Percentiles rank a stretch among this genome's conserved stretches.
Evolutionary conservation across 1,284 basidiomycete genomes (phyloP).

Genomic region (Marasmius sp.): DNA sequence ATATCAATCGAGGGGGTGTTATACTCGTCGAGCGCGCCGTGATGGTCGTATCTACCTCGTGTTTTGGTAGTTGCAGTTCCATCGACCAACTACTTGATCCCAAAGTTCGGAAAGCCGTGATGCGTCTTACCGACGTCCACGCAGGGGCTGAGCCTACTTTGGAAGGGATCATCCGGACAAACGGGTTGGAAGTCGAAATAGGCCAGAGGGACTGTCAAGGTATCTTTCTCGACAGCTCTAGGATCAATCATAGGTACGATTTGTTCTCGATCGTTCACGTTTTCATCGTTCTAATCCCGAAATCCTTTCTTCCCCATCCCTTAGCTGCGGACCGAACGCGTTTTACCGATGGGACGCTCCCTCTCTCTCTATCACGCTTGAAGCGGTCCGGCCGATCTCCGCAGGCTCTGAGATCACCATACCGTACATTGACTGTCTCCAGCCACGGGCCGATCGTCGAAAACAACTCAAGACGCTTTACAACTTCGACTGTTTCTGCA

Average conservation of each 20-base stretch:
- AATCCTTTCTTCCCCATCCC: background rate
- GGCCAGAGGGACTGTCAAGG: constrained; percentile 26
- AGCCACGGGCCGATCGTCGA: constrained; percentile 26
- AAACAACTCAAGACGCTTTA: constrained; percentile 26
- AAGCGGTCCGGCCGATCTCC: constrained; percentile 36
- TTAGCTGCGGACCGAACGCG: constrained; percentile 44
- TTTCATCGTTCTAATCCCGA: background rate
- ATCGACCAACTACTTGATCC: background rate
- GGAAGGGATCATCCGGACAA: constrained; percentile 33
- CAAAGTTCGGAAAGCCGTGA: constrained; percentile 16
- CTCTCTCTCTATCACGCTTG: constrained; percentile 35
- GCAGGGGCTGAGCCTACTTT: constrained; percentile 13
- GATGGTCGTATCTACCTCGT: constrained; percentile 29
- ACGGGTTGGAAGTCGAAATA: constrained; percentile 31
- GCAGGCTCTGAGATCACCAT: constrained; percentile 44
- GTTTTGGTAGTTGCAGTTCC: background rate
- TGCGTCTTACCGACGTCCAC: constrained; percentile 23
- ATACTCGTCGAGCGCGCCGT: constrained; percentile 38
- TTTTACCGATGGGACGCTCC: constrained; percentile 35
- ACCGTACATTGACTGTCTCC: constrained; percentile 31
- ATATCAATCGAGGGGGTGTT: constrained; percentile 28
- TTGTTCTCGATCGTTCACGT: background rate
- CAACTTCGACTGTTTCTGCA: constrained; percentile 39
- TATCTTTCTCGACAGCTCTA: constrained; percentile 35
- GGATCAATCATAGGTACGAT: constrained; percentile 42